Evolutionary conservation across 2,329 filamentous ascomycete genomes (phyloP).

Genomic region (Curvularia lunata): DNA sequence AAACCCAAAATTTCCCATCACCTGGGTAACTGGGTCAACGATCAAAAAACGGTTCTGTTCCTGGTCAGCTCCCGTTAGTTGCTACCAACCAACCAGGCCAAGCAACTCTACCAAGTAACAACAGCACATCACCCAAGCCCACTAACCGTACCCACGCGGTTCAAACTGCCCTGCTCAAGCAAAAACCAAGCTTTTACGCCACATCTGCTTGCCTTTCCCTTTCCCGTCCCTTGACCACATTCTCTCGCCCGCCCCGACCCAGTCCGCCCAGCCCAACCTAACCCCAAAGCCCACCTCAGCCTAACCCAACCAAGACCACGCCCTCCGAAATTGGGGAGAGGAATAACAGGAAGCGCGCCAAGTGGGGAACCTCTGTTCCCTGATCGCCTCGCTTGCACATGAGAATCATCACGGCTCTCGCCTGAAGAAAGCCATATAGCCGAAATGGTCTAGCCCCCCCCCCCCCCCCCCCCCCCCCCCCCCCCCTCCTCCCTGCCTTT

Average conservation of each 20-base stretch:
- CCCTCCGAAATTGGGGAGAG: background rate
- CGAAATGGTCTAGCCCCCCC: too few relatives aligned
- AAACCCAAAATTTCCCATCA: background rate
- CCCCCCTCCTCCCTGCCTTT: too few relatives aligned
- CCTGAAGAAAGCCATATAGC: too few relatives aligned
- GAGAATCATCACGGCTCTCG: too few relatives aligned
- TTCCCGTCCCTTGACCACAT: background rate
- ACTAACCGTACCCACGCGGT: background rate
- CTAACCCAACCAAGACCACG: background rate
- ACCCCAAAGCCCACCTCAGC: background rate
- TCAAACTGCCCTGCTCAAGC: background rate
- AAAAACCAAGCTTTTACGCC: background rate
- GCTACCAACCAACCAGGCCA: background rate
- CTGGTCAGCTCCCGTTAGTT: background rate
- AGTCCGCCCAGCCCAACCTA: background rate
- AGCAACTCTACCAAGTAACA: background rate
- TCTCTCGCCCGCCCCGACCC: background rate
- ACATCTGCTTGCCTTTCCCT: background rate
- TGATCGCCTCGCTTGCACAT: background rate
- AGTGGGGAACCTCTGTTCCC: background rate
- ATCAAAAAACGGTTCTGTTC: background rate
- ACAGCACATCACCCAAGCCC: background rate
- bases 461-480: too few relatives aligned
- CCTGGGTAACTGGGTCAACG: background rate
- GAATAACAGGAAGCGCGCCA: too few relatives aligned